Evolutionary conservation across 2,329 filamentous ascomycete species (phyloP).

Genomic region (Beauveria sp.): DNA sequence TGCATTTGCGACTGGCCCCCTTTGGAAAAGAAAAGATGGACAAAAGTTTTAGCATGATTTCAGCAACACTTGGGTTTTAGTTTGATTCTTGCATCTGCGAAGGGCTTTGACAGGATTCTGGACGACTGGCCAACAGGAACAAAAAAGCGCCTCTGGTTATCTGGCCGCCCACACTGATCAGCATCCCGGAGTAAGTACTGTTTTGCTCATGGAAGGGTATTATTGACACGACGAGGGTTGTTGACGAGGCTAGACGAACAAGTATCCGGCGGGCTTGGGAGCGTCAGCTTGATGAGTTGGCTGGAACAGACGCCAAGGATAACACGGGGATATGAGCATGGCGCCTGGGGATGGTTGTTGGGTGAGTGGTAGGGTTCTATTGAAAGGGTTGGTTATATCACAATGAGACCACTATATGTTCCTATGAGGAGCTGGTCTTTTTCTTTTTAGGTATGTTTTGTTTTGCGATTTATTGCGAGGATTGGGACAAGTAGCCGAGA

Average conservation of each 20-base stretch:
- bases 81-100: conserved; percentile 8
- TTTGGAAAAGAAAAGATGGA: neutral
- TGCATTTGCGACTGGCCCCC: conserved; percentile 1
- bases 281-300: neutral
- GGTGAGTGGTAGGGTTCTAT: neutral
- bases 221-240: neutral
- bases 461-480: neutral
- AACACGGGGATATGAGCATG: neutral
- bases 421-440: neutral
- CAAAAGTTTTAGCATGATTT: conserved; percentile 10
- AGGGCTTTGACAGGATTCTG: neutral
- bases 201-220: neutral
- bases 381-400: neutral
- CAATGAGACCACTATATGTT: neutral
- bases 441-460: neutral
- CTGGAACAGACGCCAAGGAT: neutral
- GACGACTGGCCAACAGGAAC: neutral
- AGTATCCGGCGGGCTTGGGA: neutral
- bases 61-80: neutral
- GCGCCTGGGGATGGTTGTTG: conserved; percentile 4
- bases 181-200: neutral
- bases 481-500: neutral
- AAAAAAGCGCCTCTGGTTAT: neutral
- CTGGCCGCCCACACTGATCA: neutral
- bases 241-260: neutral